Percentiles rank a stretch among this genome's conserved stretches.
phyloP scores from a whole-genome alignment of 1,139 yeast genomes.

The Nematodospora anomalae region DNA sequence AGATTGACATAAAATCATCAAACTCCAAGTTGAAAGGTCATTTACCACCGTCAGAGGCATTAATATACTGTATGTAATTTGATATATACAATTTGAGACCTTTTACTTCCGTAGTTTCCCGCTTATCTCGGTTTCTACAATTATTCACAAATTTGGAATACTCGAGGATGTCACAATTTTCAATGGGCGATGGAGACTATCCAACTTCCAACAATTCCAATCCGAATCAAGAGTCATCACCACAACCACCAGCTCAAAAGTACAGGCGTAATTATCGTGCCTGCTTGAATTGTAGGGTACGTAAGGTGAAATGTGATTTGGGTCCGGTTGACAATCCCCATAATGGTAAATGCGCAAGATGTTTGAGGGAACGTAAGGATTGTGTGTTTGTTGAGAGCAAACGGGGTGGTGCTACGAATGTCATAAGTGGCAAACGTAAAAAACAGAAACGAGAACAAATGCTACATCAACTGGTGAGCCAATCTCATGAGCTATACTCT shows the following conservation, averaged over 20 bases:
- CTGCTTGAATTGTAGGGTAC: conserved; percentile 76
- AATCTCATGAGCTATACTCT: conserved; percentile 7
- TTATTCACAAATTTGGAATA: no score
- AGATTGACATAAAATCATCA: no score
- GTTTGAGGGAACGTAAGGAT: conserved; percentile 75
- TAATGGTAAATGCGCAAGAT: conserved; percentile 83
- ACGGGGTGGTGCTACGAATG: conserved; percentile 56
- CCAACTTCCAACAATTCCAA: background rate
- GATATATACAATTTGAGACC: no score
- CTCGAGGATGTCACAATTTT: background rate
- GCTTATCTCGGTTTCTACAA: no score
- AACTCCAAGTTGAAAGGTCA: no score
- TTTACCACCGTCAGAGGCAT: no score
- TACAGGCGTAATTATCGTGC: conserved; percentile 75
- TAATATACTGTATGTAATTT: no score
- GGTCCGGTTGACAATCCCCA: conserved; percentile 74
- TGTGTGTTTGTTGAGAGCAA: conserved; percentile 73
- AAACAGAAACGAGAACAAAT: conserved; percentile 10
- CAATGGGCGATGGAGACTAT: background rate
- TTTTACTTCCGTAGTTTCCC: no score
- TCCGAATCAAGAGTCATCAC: background rate
- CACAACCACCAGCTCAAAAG: conserved; percentile 16
- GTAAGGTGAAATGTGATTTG: conserved; percentile 83
- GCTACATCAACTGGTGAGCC: conserved; percentile 4
- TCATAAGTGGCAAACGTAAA: conserved; percentile 38